phyloP scores from a whole-genome alignment of 495 filamentous ascomycete species.

The Penicillium egyptiacum region DNA sequence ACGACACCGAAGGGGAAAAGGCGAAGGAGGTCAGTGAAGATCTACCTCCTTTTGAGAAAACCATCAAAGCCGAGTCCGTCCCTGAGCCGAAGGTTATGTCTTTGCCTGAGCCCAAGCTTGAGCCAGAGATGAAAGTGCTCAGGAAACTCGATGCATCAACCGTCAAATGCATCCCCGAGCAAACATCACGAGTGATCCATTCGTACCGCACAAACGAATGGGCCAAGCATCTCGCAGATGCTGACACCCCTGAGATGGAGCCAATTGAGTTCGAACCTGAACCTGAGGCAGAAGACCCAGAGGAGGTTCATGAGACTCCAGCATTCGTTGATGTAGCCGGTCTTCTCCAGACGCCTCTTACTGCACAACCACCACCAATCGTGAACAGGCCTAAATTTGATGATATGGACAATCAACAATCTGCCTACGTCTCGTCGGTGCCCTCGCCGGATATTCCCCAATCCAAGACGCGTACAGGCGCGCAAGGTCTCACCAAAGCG shows the following conservation, averaged over 20 bases:
- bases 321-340: constrained; percentile 64
- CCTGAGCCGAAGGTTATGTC: background rate
- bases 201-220: constrained; percentile 94
- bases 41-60: background rate
- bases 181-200: constrained; percentile 66
- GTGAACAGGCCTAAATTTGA: constrained; percentile 25
- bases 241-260: constrained; percentile 75
- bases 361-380: constrained; percentile 39
- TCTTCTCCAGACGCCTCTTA: constrained; percentile 68
- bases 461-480: constrained; percentile 13
- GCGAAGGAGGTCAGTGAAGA: background rate
- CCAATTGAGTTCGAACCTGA: constrained; percentile 49
- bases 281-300: constrained; percentile 14
- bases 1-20: background rate
- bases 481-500: constrained; percentile 7
- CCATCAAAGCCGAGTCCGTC: background rate
- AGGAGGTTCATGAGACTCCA: constrained; percentile 47
- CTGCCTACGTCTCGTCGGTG: constrained; percentile 9
- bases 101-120: background rate
- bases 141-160: constrained; percentile 34
- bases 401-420: constrained; percentile 20
- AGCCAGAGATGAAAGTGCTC: constrained; percentile 27
- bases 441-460: constrained; percentile 14
- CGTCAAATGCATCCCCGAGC: constrained; percentile 41
- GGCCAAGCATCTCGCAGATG: constrained; percentile 83